Evolutionary conservation across 139 green algal species (phyloP).

Genomic region (Pleodorina starrii): DNA sequence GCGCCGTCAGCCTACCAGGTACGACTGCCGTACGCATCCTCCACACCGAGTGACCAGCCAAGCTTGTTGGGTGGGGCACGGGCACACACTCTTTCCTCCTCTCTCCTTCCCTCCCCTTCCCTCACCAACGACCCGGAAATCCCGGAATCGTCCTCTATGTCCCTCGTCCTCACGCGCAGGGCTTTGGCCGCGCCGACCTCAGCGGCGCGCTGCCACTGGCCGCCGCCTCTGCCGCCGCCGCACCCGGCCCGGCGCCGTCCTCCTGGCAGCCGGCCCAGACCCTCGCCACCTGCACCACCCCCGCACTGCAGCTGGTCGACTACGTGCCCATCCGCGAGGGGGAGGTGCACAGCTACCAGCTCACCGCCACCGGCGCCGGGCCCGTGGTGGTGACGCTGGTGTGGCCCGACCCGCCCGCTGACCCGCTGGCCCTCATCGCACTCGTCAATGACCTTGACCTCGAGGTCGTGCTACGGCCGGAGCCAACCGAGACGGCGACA

Average conservation of each 20-base stretch:
- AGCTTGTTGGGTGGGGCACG: too few relatives aligned
- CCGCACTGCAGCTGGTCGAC: conserved; percentile 13
- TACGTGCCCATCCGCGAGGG: conserved; percentile 6
- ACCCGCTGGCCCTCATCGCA: neutral
- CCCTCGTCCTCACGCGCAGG: too few relatives aligned
- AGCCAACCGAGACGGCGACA: neutral
- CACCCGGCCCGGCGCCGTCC: neutral
- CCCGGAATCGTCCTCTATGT: too few relatives aligned
- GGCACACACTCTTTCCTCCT: too few relatives aligned
- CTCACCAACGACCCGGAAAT: too few relatives aligned
- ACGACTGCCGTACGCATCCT: too few relatives aligned
- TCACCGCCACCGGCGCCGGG: conserved; percentile 63
- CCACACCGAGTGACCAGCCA: too few relatives aligned
- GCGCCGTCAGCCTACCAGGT: conserved; percentile 36
- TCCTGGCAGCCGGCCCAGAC: too few relatives aligned
- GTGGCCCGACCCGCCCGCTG: conserved; percentile 73
- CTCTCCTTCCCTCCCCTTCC: too few relatives aligned
- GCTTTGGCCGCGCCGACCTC: conserved; percentile 86
- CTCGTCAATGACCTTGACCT: conserved; percentile 93
- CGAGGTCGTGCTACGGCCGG: neutral
- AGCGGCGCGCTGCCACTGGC: too few relatives aligned
- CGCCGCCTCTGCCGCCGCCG: too few relatives aligned
- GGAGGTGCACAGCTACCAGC: conserved; percentile 70
- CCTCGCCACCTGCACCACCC: neutral
- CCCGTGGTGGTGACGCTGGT: conserved; percentile 80